A percentile compares a stretch with the other conserved stretches of the same genome.
Conservation (phyloP, 2,329 filamentous ascomycete species). For the Aschersonia sp. region DNA sequence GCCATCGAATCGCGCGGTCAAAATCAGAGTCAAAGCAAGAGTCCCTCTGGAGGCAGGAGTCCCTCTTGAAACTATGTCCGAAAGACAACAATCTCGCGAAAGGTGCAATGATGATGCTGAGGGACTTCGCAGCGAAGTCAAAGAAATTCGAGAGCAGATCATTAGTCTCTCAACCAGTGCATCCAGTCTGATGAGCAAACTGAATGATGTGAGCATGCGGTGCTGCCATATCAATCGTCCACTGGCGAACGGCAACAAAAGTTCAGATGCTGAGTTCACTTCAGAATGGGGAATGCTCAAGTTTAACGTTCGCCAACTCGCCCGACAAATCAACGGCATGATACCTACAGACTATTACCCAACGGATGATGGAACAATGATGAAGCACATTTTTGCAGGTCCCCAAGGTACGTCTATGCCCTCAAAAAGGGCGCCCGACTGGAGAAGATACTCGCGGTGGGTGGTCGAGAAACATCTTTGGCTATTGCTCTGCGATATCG, state of each 20-base stretch:
- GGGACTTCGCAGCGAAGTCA: too few relatives aligned
- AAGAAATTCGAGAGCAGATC: too few relatives aligned
- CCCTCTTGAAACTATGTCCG: too few relatives aligned
- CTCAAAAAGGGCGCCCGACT: background rate
- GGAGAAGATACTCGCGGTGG: background rate
- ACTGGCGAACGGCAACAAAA: slow-evolving; percentile 3
- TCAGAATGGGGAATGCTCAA: slow-evolving; percentile 7
- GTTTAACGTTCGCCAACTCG: slow-evolving; percentile 6
- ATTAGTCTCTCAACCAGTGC: too few relatives aligned
- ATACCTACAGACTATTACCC: background rate
- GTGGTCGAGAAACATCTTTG: background rate
- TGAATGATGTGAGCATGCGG: background rate
- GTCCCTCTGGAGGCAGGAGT: too few relatives aligned
- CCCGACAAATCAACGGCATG: background rate
- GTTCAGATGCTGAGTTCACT: slow-evolving; percentile 4
- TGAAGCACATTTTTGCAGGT: background rate
- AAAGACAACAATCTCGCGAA: too few relatives aligned
- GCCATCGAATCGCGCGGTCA: too few relatives aligned
- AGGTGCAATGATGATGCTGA: too few relatives aligned
- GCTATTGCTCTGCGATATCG: background rate
- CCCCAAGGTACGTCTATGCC: background rate
- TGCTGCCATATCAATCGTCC: background rate
- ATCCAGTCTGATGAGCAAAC: background rate
- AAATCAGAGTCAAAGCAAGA: too few relatives aligned
- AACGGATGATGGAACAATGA: background rate